These are phyloP conservation scores for Picea glauca DNA, from an alignment of 75 land plant species.

Conservation along the genomic window DNA sequence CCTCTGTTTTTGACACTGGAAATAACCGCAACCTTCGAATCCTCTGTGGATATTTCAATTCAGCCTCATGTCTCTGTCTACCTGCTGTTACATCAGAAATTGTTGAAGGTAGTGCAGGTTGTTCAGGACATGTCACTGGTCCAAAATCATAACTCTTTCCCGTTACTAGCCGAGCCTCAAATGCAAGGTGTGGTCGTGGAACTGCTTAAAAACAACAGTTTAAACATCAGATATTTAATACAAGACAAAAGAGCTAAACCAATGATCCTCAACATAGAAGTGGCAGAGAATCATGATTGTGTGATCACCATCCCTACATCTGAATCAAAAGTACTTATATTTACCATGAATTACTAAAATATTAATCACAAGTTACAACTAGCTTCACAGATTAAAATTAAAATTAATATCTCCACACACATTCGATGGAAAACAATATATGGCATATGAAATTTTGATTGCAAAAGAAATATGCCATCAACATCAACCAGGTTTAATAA, in stretches of 20 bases:
- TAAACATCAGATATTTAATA: neutral
- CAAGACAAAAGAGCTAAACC: neutral
- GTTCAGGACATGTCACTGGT: slow-evolving; percentile 63
- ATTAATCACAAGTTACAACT: too few relatives aligned
- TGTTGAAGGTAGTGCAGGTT: slow-evolving; percentile 29
- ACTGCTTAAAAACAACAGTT: slow-evolving; percentile 21
- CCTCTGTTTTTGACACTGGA: slow-evolving; percentile 74
- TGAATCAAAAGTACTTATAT: too few relatives aligned
- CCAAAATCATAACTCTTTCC: slow-evolving; percentile 68
- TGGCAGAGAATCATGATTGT: too few relatives aligned
- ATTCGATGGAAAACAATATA: too few relatives aligned
- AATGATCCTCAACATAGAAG: neutral
- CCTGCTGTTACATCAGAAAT: slow-evolving; percentile 34
- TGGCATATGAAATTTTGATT: too few relatives aligned
- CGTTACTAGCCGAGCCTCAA: slow-evolving; percentile 79
- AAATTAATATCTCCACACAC: too few relatives aligned
- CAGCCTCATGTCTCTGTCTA: slow-evolving; percentile 76
- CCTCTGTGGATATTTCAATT: slow-evolving; percentile 68
- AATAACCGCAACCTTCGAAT: slow-evolving; percentile 73
- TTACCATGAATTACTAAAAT: too few relatives aligned
- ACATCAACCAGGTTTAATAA: too few relatives aligned
- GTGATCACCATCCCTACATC: too few relatives aligned
- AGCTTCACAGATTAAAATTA: too few relatives aligned
- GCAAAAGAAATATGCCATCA: too few relatives aligned
- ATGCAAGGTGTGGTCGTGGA: slow-evolving; percentile 80